A percentile compares a stretch with the other conserved stretches of the same genome.
Evolutionary conservation across 495 filamentous ascomycete species (phyloP).

Genomic region (Aspergillus asperescens): DNA sequence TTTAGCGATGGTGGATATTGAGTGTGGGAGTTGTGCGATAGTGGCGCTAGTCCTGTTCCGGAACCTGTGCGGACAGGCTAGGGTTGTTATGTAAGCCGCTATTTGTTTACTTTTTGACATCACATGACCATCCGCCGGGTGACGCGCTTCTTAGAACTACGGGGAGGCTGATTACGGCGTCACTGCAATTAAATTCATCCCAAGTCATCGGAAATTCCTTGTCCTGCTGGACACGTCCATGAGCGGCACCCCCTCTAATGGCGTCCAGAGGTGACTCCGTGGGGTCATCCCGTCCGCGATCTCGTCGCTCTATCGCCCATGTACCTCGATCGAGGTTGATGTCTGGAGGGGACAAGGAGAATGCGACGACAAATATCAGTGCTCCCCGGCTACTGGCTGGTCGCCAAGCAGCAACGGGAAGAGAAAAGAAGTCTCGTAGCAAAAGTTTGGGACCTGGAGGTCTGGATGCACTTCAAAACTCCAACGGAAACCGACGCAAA

Average conservation of each 20-base stretch:
- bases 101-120: slow-evolving; percentile 44
- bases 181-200: neutral
- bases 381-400: slow-evolving; percentile 25
- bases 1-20: slow-evolving; percentile 34
- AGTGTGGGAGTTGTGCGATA: slow-evolving; percentile 38
- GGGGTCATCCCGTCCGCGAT: slow-evolving; percentile 44
- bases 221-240: slow-evolving; percentile 11
- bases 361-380: slow-evolving; percentile 59
- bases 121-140: slow-evolving; percentile 21
- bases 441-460: slow-evolving; percentile 94
- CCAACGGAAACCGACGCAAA: slow-evolving; percentile 74
- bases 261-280: slow-evolving; percentile 36
- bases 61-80: slow-evolving; percentile 36
- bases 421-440: slow-evolving; percentile 75
- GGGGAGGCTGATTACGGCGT: neutral
- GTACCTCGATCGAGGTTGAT: slow-evolving; percentile 49
- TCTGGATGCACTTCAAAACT: slow-evolving; percentile 71
- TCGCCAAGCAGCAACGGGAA: slow-evolving; percentile 34
- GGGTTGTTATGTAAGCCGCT: slow-evolving; percentile 29
- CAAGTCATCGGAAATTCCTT: neutral
- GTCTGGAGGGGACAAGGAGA: slow-evolving; percentile 59
- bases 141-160: slow-evolving; percentile 25
- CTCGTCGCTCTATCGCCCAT: slow-evolving; percentile 74
- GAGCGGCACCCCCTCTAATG: slow-evolving; percentile 22
- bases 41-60: slow-evolving; percentile 29